Evolutionary conservation across 441 rosid genomes (phyloP), one percentile per base, ranked within the genome.

Genomic region (Sinapis alba): DNA sequence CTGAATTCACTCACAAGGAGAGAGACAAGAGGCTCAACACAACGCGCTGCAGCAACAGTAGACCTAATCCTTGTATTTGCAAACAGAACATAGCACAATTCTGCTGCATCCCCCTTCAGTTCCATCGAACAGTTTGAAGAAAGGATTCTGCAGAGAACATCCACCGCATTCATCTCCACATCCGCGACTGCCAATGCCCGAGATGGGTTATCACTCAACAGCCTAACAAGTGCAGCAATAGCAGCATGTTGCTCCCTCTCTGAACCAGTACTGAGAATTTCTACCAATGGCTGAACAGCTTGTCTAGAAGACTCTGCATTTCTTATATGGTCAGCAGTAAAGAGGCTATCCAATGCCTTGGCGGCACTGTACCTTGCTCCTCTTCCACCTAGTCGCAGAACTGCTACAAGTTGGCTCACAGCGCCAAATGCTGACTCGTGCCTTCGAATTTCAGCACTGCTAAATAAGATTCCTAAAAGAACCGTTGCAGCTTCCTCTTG

Each of bases 191-290:
- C 97, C 54, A 92, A 86, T 41, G 98, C 99, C 65, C 93, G 89
- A 63, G 98, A 92, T 24, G 98, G 95, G 80, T 94, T 94, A 83
- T 96, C 98, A 78, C 97, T 96, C 84, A 96, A 79, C 80, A 96
- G 80, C 83, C 95, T 90, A 75, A 96, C 90, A 86, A 96, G 83
- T 24, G 99, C 98, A 77, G 98, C 97, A 81, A 94, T 96, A 65
- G 98, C 98, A 77, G 98, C 99, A 83, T 96, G 98, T 80, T 96
- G 99, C 84, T 96, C 99, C 78, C 80, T 91, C 88, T 96, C 99
- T 79, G 86, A 72, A 76, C 99, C 99, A 74, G 94, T 89, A 73
- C 87, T 96, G 76, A 96, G 98, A 73, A 96, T 91, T 89, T 96
- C 99, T 67, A 96, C 98, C 82, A 96, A 83, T 15, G 99, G 99